Conservation (phyloP, 176 grass and related monocot genomes). For the Triticum urartu region DNA sequence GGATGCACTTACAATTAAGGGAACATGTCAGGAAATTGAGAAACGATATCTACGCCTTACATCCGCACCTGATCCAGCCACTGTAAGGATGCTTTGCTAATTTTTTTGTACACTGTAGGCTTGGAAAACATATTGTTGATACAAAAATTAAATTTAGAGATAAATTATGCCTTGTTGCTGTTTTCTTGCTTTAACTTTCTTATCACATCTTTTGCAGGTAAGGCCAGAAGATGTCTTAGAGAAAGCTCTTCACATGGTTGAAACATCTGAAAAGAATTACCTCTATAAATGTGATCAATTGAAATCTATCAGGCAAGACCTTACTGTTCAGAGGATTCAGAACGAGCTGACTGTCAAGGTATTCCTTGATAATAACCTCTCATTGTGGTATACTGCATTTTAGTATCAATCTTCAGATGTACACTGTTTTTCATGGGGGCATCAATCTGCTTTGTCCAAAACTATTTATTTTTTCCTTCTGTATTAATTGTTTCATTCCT, state of each 20-base stretch:
- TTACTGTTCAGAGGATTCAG: constrained; percentile 92
- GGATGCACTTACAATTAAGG: constrained; percentile 92
- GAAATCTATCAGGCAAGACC: constrained; percentile 95
- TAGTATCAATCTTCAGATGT: not conserved
- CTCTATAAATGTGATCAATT: constrained; percentile 95
- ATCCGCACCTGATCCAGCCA: constrained; percentile 79
- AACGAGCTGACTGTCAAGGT: constrained; percentile 85
- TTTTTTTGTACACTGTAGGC: constrained; percentile 34
- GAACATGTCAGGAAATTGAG: constrained; percentile 89
- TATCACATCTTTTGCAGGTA: constrained; percentile 55
- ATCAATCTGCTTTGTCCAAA: not conserved
- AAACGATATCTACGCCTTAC: constrained; percentile 88
- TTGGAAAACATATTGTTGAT: constrained; percentile 1
- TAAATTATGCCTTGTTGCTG: not conserved
- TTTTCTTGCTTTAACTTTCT: constrained; percentile 29
- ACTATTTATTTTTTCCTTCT: not conserved
- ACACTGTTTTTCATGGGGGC: not conserved
- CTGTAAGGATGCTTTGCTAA: constrained; percentile 47
- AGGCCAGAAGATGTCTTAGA: constrained; percentile 88
- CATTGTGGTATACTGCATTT: constrained; percentile 1
- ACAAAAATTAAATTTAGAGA: not conserved
- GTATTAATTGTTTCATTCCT: constrained; percentile 10
- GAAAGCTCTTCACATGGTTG: constrained; percentile 88
- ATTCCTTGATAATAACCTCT: constrained; percentile 29
- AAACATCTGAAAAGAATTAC: constrained; percentile 83